Base-by-base conservation (phyloP, 768 basidiomycete genomes). In the Mycena leptocephala region DNA sequence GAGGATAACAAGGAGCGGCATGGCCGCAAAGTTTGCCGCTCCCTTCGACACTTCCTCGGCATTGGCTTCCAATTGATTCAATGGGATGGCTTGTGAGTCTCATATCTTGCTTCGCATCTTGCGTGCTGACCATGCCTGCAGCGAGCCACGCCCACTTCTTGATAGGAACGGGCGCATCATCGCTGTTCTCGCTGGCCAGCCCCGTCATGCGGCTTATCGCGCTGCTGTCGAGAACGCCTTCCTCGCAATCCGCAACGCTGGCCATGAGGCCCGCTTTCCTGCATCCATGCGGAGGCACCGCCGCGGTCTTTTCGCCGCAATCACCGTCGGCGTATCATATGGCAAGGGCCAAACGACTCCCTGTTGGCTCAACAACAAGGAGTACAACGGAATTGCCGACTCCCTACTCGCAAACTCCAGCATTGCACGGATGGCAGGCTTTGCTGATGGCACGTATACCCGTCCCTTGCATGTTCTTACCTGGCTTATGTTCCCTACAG, bases 261-360 rank as follows among this genome's bases (percentile, higher is more conserved):
- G 61, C 6, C 35, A 14, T 1, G 61, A 18, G 14, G 68, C 43
- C 0, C 24, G 10, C 26, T 67, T 72, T 20, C 70, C 70, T 4
- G 35, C 59, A 2, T 13, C 48, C 2, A 66, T 71, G 37, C 33
- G 32, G 0, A 16, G 22, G 35, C 74, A 76, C 35, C 61, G 76
- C 18, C 72, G 77, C 20, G 82, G 82, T 2, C 16, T 39, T 3
- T 83, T 79, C 30, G 32, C 72, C 6, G 69, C 75, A 10, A 22
- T 81, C 10, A 65, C 75, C 16, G 62, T 62, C 28, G 78, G 82
- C 2, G 61, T 81, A 0, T 81, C 76, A 0, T 79, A 80, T 48
- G 80, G 81, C 2, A 77, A 80, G 1, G 82, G 82, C 2, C 80
- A 56, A 18, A 56, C 2, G 13, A 55, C 41, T n/a, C n/a, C n/a